These are phyloP conservation scores for Diutina catenulata DNA, from an alignment of 1,139 yeast genomes.

Conservation along the genomic window DNA sequence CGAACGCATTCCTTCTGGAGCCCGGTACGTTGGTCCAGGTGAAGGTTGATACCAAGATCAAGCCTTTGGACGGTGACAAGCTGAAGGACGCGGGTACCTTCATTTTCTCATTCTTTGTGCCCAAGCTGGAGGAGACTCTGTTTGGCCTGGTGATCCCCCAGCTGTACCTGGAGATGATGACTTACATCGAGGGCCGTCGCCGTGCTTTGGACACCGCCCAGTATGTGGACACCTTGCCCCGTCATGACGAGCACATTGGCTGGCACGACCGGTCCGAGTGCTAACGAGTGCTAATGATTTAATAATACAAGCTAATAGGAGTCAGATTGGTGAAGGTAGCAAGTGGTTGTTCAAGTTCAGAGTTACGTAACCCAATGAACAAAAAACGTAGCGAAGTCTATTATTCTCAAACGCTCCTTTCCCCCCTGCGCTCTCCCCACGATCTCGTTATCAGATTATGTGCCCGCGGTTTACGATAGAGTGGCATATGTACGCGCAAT, in stretches of 20 bases:
- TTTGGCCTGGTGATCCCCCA: constrained; percentile 72
- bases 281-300: neutral
- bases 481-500: no score
- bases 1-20: constrained; percentile 49
- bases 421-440: no score
- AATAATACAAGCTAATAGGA: no score
- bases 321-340: no score
- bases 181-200: constrained; percentile 80
- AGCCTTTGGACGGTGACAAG: constrained; percentile 44
- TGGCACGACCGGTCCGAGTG: constrained; percentile 5
- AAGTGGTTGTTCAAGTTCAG: no score
- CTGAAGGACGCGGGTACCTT: constrained; percentile 74
- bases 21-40: constrained; percentile 90
- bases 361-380: no score
- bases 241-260: constrained; percentile 1
- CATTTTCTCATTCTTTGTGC: constrained; percentile 80
- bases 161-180: constrained; percentile 87
- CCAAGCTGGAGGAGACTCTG: constrained; percentile 31
- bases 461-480: no score
- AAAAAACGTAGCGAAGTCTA: no score
- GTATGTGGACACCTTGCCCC: constrained; percentile 35
- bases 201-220: constrained; percentile 75
- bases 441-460: no score
- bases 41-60: constrained; percentile 72
- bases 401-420: no score